Percentiles rank a stretch among this genome's conserved stretches.
Evolutionary conservation across 2,329 filamentous ascomycete genomes (phyloP).

Genomic region (Curvularia sp.): DNA sequence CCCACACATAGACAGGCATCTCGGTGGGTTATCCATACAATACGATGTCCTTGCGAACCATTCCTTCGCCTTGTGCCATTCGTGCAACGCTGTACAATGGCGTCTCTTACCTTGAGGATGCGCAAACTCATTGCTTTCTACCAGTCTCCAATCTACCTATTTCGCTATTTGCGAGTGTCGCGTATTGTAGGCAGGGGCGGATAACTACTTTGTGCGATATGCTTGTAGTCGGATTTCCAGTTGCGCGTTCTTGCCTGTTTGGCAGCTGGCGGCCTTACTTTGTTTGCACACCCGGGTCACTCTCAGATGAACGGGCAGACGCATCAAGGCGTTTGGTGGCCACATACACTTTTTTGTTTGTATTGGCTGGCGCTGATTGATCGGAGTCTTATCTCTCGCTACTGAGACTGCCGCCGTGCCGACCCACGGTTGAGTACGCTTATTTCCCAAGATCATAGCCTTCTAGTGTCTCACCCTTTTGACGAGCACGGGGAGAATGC

Average conservation of each 20-base stretch:
- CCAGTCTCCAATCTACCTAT: slow-evolving; percentile 24
- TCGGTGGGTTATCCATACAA: slow-evolving; percentile 21
- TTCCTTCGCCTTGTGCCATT: slow-evolving; percentile 8
- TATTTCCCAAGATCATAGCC: slow-evolving; percentile 4
- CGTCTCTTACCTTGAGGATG: slow-evolving; percentile 17
- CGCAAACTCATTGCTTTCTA: slow-evolving; percentile 11
- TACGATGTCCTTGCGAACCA: slow-evolving; percentile 28
- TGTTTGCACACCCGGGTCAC: slow-evolving; percentile 27
- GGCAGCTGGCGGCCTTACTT: slow-evolving; percentile 23
- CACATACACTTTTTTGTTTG: slow-evolving; percentile 18
- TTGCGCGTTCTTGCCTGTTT: slow-evolving; percentile 14
- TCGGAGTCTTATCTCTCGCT: not conserved
- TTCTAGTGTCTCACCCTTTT: slow-evolving; percentile 18
- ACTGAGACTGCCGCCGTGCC: not conserved
- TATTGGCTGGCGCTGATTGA: slow-evolving; percentile 6
- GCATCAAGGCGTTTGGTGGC: slow-evolving; percentile 1
- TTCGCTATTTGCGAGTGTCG: slow-evolving; percentile 19
- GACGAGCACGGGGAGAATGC: slow-evolving; percentile 27
- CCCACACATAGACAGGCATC: slow-evolving; percentile 13
- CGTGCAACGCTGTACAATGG: slow-evolving; percentile 33
- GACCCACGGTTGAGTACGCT: not conserved
- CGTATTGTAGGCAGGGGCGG: slow-evolving; percentile 17
- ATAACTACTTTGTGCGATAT: slow-evolving; percentile 23
- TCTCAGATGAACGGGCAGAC: slow-evolving; percentile 10
- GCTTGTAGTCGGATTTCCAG: slow-evolving; percentile 22